These are phyloP conservation scores for Lachnellula suecica DNA, from an alignment of 2,329 filamentous ascomycete species.

Conservation along the genomic window DNA sequence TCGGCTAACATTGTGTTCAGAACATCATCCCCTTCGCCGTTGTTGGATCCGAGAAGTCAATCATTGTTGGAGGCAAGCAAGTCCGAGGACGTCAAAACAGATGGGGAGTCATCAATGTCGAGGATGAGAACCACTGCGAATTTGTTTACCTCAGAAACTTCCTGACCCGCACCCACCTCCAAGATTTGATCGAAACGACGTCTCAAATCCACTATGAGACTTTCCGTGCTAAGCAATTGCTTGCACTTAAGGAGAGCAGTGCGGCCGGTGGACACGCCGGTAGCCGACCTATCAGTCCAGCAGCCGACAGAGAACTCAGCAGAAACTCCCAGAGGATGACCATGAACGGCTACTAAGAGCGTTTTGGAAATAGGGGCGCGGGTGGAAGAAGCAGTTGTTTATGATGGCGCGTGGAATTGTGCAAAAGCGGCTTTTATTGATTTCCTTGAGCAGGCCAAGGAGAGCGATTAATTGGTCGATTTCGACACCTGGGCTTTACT, in stretches of 20 bases:
- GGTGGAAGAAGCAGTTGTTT: slow-evolving; percentile 16
- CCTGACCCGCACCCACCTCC: slow-evolving; percentile 94
- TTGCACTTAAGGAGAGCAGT: slow-evolving; percentile 97
- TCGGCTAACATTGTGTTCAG: slow-evolving; percentile 48
- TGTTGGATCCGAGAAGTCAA: slow-evolving; percentile 96
- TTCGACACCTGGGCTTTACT: slow-evolving; percentile 28
- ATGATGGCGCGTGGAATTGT: slow-evolving; percentile 31
- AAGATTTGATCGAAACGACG: slow-evolving; percentile 98
- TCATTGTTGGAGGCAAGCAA: slow-evolving; percentile 96
- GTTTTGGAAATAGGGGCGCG: slow-evolving; percentile 9
- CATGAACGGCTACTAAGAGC: slow-evolving; percentile 91
- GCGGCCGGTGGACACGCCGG: slow-evolving; percentile 68
- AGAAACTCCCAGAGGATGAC: slow-evolving; percentile 95
- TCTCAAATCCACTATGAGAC: slow-evolving; percentile 99
- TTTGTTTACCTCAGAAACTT: slow-evolving; percentile 99
- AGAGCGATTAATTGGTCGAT: slow-evolving; percentile 25
- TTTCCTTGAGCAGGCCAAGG: slow-evolving; percentile 32
- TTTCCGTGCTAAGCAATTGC: slow-evolving; percentile 97
- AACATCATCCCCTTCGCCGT: slow-evolving; percentile 95
- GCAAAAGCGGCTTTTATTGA: slow-evolving; percentile 32
- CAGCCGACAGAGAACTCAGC: slow-evolving; percentile 94
- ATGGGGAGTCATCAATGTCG: slow-evolving; percentile 99
- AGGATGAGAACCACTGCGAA: slow-evolving; percentile 99
- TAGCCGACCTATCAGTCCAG: slow-evolving; percentile 91
- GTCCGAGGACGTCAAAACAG: slow-evolving; percentile 97